Evolutionary conservation across 2,329 filamentous ascomycete genomes (phyloP).

Genomic region (Aureobasidium sp.): DNA sequence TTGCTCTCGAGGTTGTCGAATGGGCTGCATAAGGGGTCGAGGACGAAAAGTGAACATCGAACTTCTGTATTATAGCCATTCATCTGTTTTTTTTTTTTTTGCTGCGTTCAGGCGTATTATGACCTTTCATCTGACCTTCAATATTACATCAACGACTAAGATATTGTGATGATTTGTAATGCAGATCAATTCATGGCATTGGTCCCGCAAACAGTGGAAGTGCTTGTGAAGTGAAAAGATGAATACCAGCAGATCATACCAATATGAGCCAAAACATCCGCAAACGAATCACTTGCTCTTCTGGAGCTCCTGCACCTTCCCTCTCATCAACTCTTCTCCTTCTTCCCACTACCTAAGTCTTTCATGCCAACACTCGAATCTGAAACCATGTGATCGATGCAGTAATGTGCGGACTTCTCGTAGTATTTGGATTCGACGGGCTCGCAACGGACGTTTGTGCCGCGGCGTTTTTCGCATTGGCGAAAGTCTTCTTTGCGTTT

Average conservation of each 20-base stretch:
- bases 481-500: not conserved
- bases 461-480: not conserved
- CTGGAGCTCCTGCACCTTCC: not conserved
- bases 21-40: constrained; percentile 52
- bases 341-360: not conserved
- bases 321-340: not conserved
- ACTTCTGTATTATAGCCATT: not conserved
- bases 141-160: not conserved
- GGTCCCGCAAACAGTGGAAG: not conserved
- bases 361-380: not conserved
- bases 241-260: not conserved
- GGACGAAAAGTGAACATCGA: not conserved
- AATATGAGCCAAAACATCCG: not conserved
- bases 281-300: not conserved
- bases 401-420: not conserved
- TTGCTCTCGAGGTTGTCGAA: constrained; percentile 84
- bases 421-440: not conserved
- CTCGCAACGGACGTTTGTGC: not conserved
- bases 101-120: not conserved
- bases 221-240: not conserved
- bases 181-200: not conserved
- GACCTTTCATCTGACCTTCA: not conserved
- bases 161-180: not conserved
- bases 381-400: not conserved
- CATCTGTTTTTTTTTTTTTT: not conserved